Evolutionary conservation across 2,329 filamentous ascomycete genomes (phyloP).

Genomic region (Dryadomyces quercus-mongolicae): DNA sequence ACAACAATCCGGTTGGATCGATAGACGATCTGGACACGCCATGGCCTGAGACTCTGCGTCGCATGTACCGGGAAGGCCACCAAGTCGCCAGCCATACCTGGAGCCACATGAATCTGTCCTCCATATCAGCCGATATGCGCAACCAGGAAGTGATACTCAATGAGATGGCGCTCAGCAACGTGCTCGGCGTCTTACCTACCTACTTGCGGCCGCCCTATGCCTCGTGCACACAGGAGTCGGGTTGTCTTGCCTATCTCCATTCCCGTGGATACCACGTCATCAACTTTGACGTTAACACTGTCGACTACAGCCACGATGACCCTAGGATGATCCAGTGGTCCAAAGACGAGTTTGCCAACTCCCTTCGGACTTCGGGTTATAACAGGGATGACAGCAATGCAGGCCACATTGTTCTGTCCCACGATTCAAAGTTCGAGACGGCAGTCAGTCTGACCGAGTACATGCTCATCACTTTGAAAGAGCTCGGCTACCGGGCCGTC

Average conservation of each 20-base stretch:
- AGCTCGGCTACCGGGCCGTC: slow-evolving; percentile 31
- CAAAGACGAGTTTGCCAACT: slow-evolving; percentile 19
- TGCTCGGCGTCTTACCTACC: slow-evolving; percentile 31
- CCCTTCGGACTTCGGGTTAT: slow-evolving; percentile 12
- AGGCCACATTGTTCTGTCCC: slow-evolving; percentile 36
- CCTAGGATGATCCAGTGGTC: slow-evolving; percentile 20
- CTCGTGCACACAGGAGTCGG: slow-evolving; percentile 24
- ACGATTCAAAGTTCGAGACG: slow-evolving; percentile 34
- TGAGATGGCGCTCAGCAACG: slow-evolving; percentile 29
- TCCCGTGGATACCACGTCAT: slow-evolving; percentile 23
- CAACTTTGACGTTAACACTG: slow-evolving; percentile 25
- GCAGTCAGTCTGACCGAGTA: slow-evolving; percentile 33
- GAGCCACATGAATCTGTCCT: slow-evolving; percentile 23
- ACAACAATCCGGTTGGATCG: slow-evolving; percentile 40
- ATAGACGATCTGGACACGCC: slow-evolving; percentile 36
- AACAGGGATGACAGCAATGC: slow-evolving; percentile 9
- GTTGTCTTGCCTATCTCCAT: slow-evolving; percentile 18
- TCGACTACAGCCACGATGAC: slow-evolving; percentile 20
- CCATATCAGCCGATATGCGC: slow-evolving; percentile 22
- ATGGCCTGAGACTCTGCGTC: slow-evolving; percentile 31
- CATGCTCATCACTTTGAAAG: slow-evolving; percentile 27
- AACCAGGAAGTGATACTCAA: slow-evolving; percentile 28
- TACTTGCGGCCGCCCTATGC: slow-evolving; percentile 28
- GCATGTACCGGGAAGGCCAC: slow-evolving; percentile 30
- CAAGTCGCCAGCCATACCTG: slow-evolving; percentile 36